Evolutionary conservation across 257 asterid species (phyloP).

Genomic region (Catharanthus roseus): DNA sequence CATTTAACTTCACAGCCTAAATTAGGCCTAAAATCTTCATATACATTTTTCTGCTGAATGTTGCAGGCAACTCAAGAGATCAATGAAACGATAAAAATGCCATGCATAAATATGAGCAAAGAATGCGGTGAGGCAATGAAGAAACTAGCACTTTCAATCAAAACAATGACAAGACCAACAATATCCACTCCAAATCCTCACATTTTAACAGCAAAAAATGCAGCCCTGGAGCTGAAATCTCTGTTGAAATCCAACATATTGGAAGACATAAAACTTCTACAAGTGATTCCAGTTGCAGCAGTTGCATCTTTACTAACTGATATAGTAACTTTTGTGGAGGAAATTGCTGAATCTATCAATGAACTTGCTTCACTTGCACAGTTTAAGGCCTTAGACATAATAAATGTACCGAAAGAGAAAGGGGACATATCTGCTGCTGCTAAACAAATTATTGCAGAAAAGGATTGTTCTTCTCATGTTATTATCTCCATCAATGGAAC

Average conservation of each 20-base stretch:
- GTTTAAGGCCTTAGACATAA: conserved; percentile 29
- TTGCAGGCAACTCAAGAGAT: conserved; percentile 49
- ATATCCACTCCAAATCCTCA: conserved; percentile 32
- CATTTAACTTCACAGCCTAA: background rate
- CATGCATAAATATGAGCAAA: conserved; percentile 39
- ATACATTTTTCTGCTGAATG: background rate
- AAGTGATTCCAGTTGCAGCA: conserved; percentile 45
- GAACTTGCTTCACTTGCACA: conserved; percentile 58
- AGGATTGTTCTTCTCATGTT: conserved; percentile 1
- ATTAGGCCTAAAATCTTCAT: too few relatives aligned
- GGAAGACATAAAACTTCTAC: conserved; percentile 31
- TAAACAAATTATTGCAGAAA: background rate
- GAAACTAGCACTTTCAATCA: conserved; percentile 41
- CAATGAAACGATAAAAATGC: conserved; percentile 25
- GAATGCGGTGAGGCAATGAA: conserved; percentile 62
- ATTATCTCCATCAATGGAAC: conserved; percentile 1
- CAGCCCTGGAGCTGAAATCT: conserved; percentile 36
- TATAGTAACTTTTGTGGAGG: conserved; percentile 37
- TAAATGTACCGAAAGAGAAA: background rate
- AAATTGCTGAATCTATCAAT: conserved; percentile 44
- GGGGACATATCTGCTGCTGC: background rate
- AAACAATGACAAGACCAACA: conserved; percentile 48
- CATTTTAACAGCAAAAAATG: conserved; percentile 33
- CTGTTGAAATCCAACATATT: conserved; percentile 40
- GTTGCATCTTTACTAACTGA: conserved; percentile 56